Percentiles rank a stretch among this genome's conserved stretches.
Conservation (phyloP, 306 rosid genomes). For the Cicer cuneatum region DNA sequence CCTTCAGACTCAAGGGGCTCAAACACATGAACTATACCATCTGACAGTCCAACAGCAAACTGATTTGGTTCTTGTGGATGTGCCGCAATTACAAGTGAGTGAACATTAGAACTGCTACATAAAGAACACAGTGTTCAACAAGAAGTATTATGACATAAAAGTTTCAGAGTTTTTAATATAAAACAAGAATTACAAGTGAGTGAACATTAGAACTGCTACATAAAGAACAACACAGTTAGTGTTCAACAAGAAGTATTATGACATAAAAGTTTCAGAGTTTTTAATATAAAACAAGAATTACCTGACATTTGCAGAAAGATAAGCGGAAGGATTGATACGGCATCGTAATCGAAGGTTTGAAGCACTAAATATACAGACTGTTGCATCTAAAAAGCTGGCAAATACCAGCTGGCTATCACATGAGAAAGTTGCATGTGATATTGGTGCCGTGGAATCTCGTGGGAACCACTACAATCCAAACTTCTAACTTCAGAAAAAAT, state of each 20-base stretch:
- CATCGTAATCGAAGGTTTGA: slow-evolving; percentile 75
- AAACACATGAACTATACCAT: slow-evolving; percentile 89
- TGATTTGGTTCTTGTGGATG: slow-evolving; percentile 98
- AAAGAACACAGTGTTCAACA: slow-evolving; percentile 29
- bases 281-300: slow-evolving; percentile 36
- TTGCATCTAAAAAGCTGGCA: slow-evolving; percentile 90
- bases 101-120: slow-evolving; percentile 70
- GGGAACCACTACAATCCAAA: slow-evolving; percentile 70
- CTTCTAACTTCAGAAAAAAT: slow-evolving; percentile 38
- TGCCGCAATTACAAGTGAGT: slow-evolving; percentile 91
- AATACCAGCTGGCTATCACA: slow-evolving; percentile 93
- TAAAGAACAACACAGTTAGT: slow-evolving; percentile 32
- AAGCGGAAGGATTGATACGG: slow-evolving; percentile 77
- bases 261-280: background rate
- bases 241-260: background rate
- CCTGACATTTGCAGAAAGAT: slow-evolving; percentile 85
- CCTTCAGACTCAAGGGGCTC: slow-evolving; percentile 97
- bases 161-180: background rate
- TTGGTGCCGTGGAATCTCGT: slow-evolving; percentile 82
- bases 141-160: background rate
- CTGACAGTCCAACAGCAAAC: slow-evolving; percentile 88
- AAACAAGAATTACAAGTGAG: slow-evolving; percentile 54
- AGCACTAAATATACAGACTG: slow-evolving; percentile 75
- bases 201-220: too few species aligned
- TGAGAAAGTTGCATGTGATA: slow-evolving; percentile 95